Base-by-base conservation (phyloP, 2,329 filamentous ascomycete species). In the Aspergillus pseudoterreus region DNA sequence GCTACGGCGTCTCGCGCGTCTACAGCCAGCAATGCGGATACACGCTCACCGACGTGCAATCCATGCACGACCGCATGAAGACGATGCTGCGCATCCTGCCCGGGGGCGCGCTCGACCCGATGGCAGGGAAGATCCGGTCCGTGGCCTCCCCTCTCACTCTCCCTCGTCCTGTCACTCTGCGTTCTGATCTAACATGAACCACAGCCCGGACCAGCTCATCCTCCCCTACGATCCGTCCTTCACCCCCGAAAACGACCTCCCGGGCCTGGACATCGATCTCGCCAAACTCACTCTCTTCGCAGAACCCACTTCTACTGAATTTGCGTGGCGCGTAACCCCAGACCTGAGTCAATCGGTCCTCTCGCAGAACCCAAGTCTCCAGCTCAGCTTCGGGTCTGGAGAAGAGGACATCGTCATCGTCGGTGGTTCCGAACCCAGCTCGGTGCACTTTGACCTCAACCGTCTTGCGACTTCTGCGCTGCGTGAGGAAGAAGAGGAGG, bases 21-120 rank as follows among this genome's bases (percentile, higher is more conserved):
- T 96, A 90, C 68, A 79, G 83, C 22, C 88, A 96, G 67, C 92
- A 99, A 71, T 95, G 88, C 62, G 80, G 81, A 35, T 99, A 96
- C 67, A 83, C 96, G 21, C 83, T 96, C 43, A 79, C 82, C 3
- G 94, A 97, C 64, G 85, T 86, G 2, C 85, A 92, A 69, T 84
- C 82, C 59, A 84, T 88, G 35, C 85, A 90, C 60, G 81, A 84
- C 54, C 83, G 83, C 58, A 89, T 97, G 80, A 80, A 82, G 57
- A 75, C 82, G 2, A 82, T 91, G 65, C 76, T 88, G 56, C 82
- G 78, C 46, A 72, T 79, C 6, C 68, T 86, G 47, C 74, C 78
- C 35, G 75, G 77, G 15, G 80, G 81, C 51, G 83, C 81, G 17
- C 76, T 90, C 22, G 89, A 95, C 68, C 80, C 81, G 1, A 79